Percentiles rank a stretch among this genome's conserved stretches.
Conservation (phyloP, 2,329 filamentous ascomycete genomes). For the Septoria linicola region DNA sequence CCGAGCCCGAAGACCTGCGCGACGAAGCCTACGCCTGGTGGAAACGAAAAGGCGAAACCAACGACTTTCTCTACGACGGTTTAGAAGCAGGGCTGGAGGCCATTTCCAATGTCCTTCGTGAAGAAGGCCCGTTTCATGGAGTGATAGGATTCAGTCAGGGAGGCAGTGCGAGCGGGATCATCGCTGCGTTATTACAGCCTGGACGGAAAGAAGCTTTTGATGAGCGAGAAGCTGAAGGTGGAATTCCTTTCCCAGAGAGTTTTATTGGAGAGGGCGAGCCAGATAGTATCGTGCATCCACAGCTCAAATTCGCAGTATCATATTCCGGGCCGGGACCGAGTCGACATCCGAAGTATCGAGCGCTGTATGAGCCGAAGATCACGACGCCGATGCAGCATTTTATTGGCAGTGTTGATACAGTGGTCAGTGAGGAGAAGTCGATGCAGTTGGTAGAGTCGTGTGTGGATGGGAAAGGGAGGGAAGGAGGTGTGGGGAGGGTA, state of each 20-base stretch:
- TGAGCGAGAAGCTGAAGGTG: conserved; percentile 38
- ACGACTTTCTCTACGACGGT: conserved; percentile 59
- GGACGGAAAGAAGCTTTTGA: conserved; percentile 52
- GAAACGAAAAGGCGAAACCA: conserved; percentile 64
- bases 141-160: conserved; percentile 83
- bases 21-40: conserved; percentile 79
- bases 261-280: conserved; percentile 44
- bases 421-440: conserved; percentile 77
- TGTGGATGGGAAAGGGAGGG: conserved; percentile 46
- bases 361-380: conserved; percentile 73
- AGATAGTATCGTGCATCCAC: conserved; percentile 47
- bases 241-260: conserved; percentile 53
- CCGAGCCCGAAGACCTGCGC: conserved; percentile 43
- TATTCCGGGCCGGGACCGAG: conserved; percentile 75
- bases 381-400: conserved; percentile 77
- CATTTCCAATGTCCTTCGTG: conserved; percentile 62
- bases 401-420: conserved; percentile 78
- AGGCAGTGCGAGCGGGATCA: conserved; percentile 67
- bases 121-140: conserved; percentile 70
- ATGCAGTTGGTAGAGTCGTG: conserved; percentile 66
- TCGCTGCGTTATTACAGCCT: conserved; percentile 69
- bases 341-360: conserved; percentile 60
- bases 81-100: conserved; percentile 66
- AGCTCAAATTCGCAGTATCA: conserved; percentile 67
- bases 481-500: conserved; percentile 44